Evolutionary conservation across 805 yeast species (phyloP), one percentile per base, ranked within the genome.

Genomic region (Kazachstania bromeliacearum): DNA sequence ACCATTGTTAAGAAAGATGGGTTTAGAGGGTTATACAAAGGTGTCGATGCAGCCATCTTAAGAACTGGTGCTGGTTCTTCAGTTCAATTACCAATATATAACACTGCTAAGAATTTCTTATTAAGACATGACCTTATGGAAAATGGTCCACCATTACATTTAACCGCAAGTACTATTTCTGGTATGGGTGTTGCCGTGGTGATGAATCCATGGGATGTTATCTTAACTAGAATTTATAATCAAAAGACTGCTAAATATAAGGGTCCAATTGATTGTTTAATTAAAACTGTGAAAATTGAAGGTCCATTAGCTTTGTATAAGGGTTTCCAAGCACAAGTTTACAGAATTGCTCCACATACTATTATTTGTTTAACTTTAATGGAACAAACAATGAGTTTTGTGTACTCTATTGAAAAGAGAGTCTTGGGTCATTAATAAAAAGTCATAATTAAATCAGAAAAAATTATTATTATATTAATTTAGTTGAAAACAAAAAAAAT

Each of bases 121-220:
- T 62, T 74, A 32, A 65, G 68, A 14, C 57, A 76, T 48, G 66
- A 73, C 20, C 24, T 78, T 13, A 65, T 79, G 39, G 57, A 59
- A 4, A 81, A 80, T 28, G 85, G 88, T 22, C 70, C 88, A 2
- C 66, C 69, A 2, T 63, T 83, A 41, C 95, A 87, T 57, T 68
- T 89, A 43, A 52, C 71, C 8, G 75, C 95, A 1, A 75, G 87
- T 29, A 75, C 88, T 1, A 63, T 71, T 44, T 79, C 96, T 6
- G 98, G 98, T 31, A 57, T 87, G 28, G 96, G 95, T 48, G 97
- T 92, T 22, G 88, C 94, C 35, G 67, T 88, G 15, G 95, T 85
- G 22, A 89, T 92, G 96, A 92, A 88, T 58, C 97, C 98, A 12
- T 87, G 95, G 75, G 98, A 92, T 60, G 97, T 92, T 31, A 72